phyloP scores from a whole-genome alignment of 495 filamentous ascomycete species.

The Bryoglossum gracile region DNA sequence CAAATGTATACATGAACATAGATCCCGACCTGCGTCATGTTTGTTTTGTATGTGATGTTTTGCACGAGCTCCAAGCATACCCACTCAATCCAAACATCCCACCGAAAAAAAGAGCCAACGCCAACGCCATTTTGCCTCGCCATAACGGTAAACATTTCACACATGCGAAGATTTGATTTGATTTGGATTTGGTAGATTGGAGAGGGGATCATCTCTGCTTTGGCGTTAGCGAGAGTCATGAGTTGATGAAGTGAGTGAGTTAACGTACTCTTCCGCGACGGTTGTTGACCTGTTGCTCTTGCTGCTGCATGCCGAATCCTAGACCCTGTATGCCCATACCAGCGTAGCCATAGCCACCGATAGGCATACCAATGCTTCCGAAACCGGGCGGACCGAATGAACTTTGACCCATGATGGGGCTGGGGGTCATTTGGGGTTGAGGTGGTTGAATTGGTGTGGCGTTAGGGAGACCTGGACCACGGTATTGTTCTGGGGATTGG shows the following conservation, averaged over 20 bases:
- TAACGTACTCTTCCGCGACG: slow-evolving; percentile 47
- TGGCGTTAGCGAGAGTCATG: slow-evolving; percentile 1
- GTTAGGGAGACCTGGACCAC: slow-evolving; percentile 35
- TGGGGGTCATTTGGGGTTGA: slow-evolving; percentile 19
- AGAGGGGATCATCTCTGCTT: neutral
- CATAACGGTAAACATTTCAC: neutral
- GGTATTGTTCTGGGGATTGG: slow-evolving; percentile 42
- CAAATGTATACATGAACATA: neutral
- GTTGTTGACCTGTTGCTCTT: slow-evolving; percentile 41
- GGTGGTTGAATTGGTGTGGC: slow-evolving; percentile 37
- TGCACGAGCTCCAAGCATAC: neutral
- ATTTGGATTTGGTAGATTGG: neutral
- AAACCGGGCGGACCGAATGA: slow-evolving; percentile 43
- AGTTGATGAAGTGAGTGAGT: neutral
- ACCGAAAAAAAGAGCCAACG: neutral
- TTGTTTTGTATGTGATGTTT: neutral
- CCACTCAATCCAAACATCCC: neutral
- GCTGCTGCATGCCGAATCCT: slow-evolving; percentile 38
- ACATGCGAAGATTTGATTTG: neutral
- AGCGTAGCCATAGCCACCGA: slow-evolving; percentile 36
- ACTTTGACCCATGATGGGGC: slow-evolving; percentile 24
- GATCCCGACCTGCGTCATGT: neutral
- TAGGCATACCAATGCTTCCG: slow-evolving; percentile 39
- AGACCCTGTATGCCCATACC: slow-evolving; percentile 32
- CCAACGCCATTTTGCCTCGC: neutral